Evolutionary conservation across 345 rosid species (phyloP).

Genomic region (Eucalyptus urophylla): DNA sequence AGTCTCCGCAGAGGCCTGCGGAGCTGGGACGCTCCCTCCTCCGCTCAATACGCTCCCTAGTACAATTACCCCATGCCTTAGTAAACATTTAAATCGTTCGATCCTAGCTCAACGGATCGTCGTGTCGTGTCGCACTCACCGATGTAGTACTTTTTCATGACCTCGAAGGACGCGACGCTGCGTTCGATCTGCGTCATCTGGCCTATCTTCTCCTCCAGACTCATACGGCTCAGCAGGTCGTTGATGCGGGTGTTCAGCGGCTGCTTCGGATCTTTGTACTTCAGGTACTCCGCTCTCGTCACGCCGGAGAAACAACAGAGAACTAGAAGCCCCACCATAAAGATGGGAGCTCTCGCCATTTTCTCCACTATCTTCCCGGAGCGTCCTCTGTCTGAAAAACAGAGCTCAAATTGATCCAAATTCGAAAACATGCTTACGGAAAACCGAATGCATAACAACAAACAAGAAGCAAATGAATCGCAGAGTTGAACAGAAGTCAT

Average conservation of each 20-base stretch:
- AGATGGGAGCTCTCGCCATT: conserved; percentile 15
- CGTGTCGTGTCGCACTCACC: conserved; percentile 13
- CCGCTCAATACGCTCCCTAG: conserved; percentile 62
- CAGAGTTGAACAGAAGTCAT: neutral
- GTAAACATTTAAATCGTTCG: neutral
- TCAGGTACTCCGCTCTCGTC: conserved; percentile 12
- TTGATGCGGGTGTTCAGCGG: conserved; percentile 12
- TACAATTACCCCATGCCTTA: neutral
- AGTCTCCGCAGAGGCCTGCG: conserved; percentile 23
- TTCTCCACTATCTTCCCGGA: neutral
- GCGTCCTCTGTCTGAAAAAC: neutral
- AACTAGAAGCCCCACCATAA: conserved; percentile 12
- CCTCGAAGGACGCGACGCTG: conserved; percentile 15
- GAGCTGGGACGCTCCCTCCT: conserved; percentile 47
- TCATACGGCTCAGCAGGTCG: conserved; percentile 30
- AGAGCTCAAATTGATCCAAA: neutral
- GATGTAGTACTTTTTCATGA: conserved; percentile 58
- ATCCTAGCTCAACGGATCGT: neutral
- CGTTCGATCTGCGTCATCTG: conserved; percentile 57
- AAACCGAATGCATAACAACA: neutral
- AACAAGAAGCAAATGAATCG: neutral
- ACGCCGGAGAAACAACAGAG: conserved; percentile 4
- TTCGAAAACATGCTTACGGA: neutral
- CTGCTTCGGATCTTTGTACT: conserved; percentile 35
- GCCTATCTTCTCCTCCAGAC: conserved; percentile 28